phyloP scores from a whole-genome alignment of 805 yeast genomes.

The Candida ficus region DNA sequence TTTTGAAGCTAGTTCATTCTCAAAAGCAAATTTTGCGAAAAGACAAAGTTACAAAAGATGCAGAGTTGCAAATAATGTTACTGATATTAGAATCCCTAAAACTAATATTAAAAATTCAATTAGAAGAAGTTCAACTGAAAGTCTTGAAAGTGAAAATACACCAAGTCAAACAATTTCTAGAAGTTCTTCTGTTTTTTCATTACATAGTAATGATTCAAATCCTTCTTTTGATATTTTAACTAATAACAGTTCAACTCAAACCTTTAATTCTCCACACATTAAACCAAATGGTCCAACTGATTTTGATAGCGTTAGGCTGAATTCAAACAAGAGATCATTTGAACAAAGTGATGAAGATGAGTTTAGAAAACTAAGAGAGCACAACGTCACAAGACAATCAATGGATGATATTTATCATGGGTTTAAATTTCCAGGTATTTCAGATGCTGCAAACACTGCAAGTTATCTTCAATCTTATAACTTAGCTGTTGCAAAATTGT shows the following conservation, averaged over 20 bases:
- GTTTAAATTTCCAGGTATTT: background rate
- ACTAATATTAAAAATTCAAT: too few species aligned
- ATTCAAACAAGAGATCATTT: background rate
- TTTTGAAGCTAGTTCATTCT: background rate
- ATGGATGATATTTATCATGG: background rate
- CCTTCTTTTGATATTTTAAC: background rate
- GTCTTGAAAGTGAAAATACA: background rate
- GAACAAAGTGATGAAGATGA: background rate
- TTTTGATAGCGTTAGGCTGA: background rate
- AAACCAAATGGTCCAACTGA: background rate
- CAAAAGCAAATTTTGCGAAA: conserved; percentile 1
- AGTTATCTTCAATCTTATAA: background rate
- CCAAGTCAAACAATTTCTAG: conserved; percentile 1
- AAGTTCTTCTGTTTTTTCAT: conserved; percentile 6
- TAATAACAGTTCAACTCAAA: background rate
- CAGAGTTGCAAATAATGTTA: background rate
- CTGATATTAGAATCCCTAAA: background rate
- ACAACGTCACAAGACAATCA: background rate
- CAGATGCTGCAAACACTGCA: background rate
- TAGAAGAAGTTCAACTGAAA: conserved; percentile 3
- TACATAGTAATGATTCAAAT: background rate
- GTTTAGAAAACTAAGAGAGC: background rate
- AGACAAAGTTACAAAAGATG: background rate
- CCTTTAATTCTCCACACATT: background rate
- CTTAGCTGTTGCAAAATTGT: too few species aligned